phyloP scores from a whole-genome alignment of 2,329 filamentous ascomycete species.

The Apiospora sp. region DNA sequence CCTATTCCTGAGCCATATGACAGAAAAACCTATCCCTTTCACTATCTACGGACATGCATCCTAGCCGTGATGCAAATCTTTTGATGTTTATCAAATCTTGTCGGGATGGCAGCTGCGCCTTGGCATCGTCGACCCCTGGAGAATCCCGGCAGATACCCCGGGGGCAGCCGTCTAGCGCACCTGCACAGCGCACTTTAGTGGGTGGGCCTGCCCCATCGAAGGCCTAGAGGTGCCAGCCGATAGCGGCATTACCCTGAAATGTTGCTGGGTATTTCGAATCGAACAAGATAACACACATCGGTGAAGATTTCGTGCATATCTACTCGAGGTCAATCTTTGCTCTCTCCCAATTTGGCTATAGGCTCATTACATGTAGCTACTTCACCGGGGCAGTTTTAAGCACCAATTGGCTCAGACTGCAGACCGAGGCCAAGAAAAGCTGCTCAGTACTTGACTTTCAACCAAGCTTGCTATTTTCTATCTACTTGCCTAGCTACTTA shows the following conservation, averaged over 20 bases:
- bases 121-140: neutral
- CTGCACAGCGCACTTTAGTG: conserved; percentile 6
- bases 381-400: neutral
- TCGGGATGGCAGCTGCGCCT: neutral
- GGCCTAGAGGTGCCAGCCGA: neutral
- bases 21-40: conserved; percentile 22
- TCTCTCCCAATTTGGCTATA: neutral
- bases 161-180: neutral
- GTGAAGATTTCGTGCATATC: no score
- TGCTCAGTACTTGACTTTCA: neutral
- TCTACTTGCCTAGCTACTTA: neutral
- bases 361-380: neutral
- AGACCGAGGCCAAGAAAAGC: neutral
- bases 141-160: conserved; percentile 1
- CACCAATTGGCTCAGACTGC: neutral
- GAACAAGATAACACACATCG: neutral
- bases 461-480: neutral
- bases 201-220: neutral
- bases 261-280: neutral
- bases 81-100: neutral
- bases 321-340: neutral
- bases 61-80: neutral
- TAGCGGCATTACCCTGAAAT: neutral
- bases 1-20: conserved; percentile 40
- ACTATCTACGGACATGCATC: neutral